Percentiles rank a stretch among this genome's conserved stretches.
These are phyloP conservation scores for Capronia americana DNA, from an alignment of 2,329 filamentous ascomycete genomes.

Conservation along the genomic window DNA sequence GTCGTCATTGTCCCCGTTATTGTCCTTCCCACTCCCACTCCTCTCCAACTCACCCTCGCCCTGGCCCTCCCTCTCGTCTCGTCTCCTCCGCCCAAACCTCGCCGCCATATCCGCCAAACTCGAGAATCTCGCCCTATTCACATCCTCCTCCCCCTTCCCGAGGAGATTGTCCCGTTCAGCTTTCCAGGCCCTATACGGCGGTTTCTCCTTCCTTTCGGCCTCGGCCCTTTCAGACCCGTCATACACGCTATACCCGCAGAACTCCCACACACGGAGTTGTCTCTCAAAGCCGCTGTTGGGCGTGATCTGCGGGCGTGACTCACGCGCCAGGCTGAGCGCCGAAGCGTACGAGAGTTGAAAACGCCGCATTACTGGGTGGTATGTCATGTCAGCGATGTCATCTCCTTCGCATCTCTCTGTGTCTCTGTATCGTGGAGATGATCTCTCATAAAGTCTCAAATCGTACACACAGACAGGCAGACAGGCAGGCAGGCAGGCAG, in stretches of 20 bases:
- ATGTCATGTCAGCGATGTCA: neutral
- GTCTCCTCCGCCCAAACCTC: slow-evolving; percentile 8
- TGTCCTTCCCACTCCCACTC: neutral
- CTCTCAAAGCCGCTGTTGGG: slow-evolving; percentile 38
- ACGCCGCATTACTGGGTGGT: slow-evolving; percentile 36
- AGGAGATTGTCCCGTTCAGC: slow-evolving; percentile 18
- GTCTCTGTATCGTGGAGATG: no score
- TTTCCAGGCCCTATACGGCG: slow-evolving; percentile 13
- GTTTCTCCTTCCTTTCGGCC: slow-evolving; percentile 10
- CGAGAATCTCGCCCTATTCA: slow-evolving; percentile 11
- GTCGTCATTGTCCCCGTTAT: neutral
- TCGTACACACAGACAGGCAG: no score
- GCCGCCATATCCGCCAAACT: slow-evolving; percentile 17
- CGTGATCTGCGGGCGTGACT: slow-evolving; percentile 33
- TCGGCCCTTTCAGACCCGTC: neutral
- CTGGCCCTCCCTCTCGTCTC: neutral
- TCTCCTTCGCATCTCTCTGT: neutral
- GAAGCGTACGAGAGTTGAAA: slow-evolving; percentile 29
- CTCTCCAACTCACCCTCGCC: neutral
- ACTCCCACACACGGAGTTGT: slow-evolving; percentile 37
- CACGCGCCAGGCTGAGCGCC: slow-evolving; percentile 34
- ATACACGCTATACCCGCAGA: slow-evolving; percentile 11
- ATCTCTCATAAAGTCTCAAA: no score
- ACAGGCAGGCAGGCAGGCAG: no score
- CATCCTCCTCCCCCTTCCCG: slow-evolving; percentile 13